Conservation (phyloP, 192 early-diverging fungal species). For the Radiomyces spectabilis region DNA sequence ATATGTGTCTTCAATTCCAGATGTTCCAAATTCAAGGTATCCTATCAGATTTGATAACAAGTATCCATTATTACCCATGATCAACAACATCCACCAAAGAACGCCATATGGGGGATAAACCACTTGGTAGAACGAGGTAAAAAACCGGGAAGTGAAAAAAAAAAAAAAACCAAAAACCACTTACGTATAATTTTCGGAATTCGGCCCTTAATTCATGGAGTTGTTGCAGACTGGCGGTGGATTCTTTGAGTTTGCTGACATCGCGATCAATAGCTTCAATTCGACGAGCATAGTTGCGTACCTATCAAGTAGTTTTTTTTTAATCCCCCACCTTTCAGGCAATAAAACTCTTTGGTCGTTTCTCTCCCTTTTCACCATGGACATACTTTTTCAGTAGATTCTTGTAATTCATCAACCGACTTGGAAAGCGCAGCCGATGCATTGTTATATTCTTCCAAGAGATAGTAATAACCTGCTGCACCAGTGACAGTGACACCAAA, state of each 20-base stretch:
- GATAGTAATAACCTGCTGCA: constrained; percentile 71
- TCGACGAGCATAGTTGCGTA: constrained; percentile 66
- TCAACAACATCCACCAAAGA: no score
- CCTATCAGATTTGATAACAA: constrained; percentile 30
- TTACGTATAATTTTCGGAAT: constrained; percentile 45
- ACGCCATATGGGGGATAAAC: no score
- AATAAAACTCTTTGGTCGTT: no score
- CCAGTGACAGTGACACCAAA: constrained; percentile 68
- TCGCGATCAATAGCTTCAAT: constrained; percentile 71
- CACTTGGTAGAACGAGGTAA: no score
- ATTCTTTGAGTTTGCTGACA: constrained; percentile 43
- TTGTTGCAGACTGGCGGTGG: constrained; percentile 55
- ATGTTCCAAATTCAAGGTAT: constrained; percentile 70
- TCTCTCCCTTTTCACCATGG: no score
- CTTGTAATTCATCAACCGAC: constrained; percentile 75
- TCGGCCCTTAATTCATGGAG: constrained; percentile 39
- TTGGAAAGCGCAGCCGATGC: constrained; percentile 60
- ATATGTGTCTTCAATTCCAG: constrained; percentile 80
- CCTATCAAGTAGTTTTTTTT: constrained; percentile 20
- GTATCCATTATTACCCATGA: not conserved
- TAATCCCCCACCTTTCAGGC: not conserved
- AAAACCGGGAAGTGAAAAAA: no score
- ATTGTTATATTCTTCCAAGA: constrained; percentile 81
- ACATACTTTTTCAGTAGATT: constrained; percentile 65
- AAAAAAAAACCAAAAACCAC: constrained; percentile 11